A percentile compares a stretch with the other conserved stretches of the same genome.
phyloP scores from a whole-genome alignment of 176 grass and related monocot species.

The Aegilops tauschii region DNA sequence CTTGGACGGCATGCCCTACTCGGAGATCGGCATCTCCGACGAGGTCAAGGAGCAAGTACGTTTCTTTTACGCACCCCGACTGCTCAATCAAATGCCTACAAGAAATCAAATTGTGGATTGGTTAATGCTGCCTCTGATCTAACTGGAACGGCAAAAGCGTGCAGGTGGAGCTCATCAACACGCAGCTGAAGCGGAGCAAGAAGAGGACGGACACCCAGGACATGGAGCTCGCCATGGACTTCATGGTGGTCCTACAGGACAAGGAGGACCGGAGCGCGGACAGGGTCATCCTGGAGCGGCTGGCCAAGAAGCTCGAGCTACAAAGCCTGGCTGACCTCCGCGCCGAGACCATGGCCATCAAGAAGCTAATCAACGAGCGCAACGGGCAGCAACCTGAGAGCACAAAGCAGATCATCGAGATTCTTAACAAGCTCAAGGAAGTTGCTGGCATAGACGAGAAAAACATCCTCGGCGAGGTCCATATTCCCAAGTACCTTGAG shows the following conservation, averaged over 20 bases:
- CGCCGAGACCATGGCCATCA: constrained; percentile 75
- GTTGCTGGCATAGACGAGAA: constrained; percentile 55
- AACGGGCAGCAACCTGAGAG: constrained; percentile 43
- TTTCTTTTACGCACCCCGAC: neutral
- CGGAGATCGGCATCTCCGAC: constrained; percentile 49
- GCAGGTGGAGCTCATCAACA: constrained; percentile 56
- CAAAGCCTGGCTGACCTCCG: constrained; percentile 54
- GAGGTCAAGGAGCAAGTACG: constrained; percentile 73
- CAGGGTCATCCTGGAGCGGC: constrained; percentile 49
- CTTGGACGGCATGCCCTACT: constrained; percentile 64
- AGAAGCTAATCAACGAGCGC: constrained; percentile 62
- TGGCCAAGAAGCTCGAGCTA: constrained; percentile 59
- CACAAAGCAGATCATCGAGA: constrained; percentile 53
- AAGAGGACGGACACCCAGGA: constrained; percentile 69
- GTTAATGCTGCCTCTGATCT: neutral
- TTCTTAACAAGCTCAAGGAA: constrained; percentile 55
- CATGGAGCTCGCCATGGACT: constrained; percentile 76
- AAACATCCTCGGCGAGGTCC: constrained; percentile 56
- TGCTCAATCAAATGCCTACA: neutral
- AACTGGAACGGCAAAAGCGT: neutral
- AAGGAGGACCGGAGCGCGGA: constrained; percentile 49
- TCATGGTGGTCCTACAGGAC: constrained; percentile 56
- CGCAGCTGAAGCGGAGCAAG: constrained; percentile 58
- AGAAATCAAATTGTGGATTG: no score
- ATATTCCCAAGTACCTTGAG: constrained; percentile 65